Percentiles rank a stretch among this genome's conserved stretches.
Conservation (phyloP, 176 grass and related monocot genomes). For the Eleusine indica region DNA sequence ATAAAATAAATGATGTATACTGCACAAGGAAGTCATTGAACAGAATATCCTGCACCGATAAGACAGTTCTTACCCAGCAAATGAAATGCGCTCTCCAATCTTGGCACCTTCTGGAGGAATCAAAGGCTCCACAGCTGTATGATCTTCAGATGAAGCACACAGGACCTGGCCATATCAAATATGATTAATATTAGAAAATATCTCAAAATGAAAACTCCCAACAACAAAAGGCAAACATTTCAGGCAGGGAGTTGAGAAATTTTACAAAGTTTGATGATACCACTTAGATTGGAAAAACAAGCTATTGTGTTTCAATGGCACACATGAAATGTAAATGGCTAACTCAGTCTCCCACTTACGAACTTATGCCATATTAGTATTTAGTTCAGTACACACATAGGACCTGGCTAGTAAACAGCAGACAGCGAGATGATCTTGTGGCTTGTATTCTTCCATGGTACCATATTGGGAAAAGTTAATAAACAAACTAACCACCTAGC, state of each 20-base stretch:
- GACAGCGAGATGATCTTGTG: neutral
- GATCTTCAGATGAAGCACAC: constrained; percentile 91
- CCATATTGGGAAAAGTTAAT: neutral
- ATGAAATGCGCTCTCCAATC: constrained; percentile 84
- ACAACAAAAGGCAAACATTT: constrained; percentile 14
- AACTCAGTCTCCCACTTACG: constrained; percentile 1
- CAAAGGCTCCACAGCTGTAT: constrained; percentile 89
- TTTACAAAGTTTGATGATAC: constrained; percentile 5
- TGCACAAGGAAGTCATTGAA: neutral
- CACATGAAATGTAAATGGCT: neutral
- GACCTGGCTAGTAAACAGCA: neutral
- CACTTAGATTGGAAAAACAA: neutral
- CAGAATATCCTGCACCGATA: neutral
- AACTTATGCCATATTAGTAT: neutral
- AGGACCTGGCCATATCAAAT: constrained; percentile 51
- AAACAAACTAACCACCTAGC: constrained; percentile 11
- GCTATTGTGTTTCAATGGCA: neutral
- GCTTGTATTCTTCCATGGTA: neutral
- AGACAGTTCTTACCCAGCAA: constrained; percentile 72
- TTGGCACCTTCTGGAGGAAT: constrained; percentile 89
- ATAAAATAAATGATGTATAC: neutral
- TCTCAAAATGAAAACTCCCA: constrained; percentile 15
- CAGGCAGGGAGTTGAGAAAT: constrained; percentile 2
- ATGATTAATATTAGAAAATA: constrained; percentile 7
- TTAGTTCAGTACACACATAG: neutral